phyloP scores from a whole-genome alignment of 169 alveolate genomes.

The Plasmodium gaboni region DNA sequence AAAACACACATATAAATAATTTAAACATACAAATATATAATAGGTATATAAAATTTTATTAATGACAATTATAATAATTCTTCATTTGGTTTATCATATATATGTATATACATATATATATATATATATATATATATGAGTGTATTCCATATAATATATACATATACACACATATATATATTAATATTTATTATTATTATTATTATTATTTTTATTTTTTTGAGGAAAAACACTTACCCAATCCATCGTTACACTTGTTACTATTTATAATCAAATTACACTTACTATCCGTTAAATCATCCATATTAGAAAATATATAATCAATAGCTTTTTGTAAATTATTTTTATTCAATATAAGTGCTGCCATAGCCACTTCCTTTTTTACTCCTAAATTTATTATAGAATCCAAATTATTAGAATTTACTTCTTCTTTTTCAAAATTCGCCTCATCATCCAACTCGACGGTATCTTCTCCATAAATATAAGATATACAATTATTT shows the following conservation, averaged over 20 bases:
- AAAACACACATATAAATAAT: neutral
- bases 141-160: neutral
- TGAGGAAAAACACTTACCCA: conserved; percentile 13
- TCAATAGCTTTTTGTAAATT: conserved; percentile 56
- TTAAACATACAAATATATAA: neutral
- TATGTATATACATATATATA: neutral
- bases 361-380: conserved; percentile 69
- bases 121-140: neutral
- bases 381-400: conserved; percentile 44
- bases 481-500: conserved; percentile 56
- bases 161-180: neutral
- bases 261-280: conserved; percentile 41
- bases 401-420: conserved; percentile 38
- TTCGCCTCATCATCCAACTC: conserved; percentile 19
- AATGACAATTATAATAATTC: too few relatives aligned
- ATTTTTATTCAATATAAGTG: conserved; percentile 55
- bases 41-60: neutral
- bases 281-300: conserved; percentile 35
- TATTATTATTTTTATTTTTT: neutral
- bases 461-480: conserved; percentile 63
- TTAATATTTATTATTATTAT: neutral
- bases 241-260: conserved; percentile 67
- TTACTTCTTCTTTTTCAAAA: conserved; percentile 13
- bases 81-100: too few relatives aligned
- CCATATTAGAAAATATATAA: conserved; percentile 53